Conservation (phyloP, 306 rosid genomes). For the Prunus persica region DNA sequence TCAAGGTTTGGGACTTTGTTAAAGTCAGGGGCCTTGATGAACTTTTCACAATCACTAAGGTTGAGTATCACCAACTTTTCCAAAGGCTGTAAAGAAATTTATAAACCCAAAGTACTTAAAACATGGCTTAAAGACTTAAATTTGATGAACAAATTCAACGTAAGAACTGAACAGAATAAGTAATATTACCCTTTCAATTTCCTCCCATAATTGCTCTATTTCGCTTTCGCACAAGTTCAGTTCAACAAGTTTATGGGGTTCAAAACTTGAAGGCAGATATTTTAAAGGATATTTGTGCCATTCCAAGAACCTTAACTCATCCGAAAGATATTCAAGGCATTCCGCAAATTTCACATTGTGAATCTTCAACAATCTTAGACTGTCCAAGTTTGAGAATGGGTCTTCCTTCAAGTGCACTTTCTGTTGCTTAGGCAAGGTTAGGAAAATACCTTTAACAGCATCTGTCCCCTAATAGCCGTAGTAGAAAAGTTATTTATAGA, state of each 20-base stretch:
- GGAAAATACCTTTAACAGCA: not conserved
- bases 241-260: not conserved
- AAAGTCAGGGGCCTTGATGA: not conserved
- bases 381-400: not conserved
- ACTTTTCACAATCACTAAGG: not conserved
- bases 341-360: not conserved
- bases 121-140: not conserved
- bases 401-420: not conserved
- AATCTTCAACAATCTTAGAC: not conserved
- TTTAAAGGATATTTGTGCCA: not conserved
- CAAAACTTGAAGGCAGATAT: not conserved
- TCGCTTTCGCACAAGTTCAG: not conserved
- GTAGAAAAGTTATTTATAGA: too few relatives aligned
- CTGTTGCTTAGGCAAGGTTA: not conserved
- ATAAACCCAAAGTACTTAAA: too few relatives aligned
- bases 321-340: not conserved
- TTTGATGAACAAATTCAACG: not conserved
- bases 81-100: not conserved
- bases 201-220: not conserved
- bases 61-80: not conserved
- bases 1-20: not conserved
- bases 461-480: not conserved
- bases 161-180: not conserved
- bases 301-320: not conserved
- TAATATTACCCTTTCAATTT: not conserved